Conservation (phyloP, 2,329 filamentous ascomycete genomes). For the Esteya vermicola region DNA sequence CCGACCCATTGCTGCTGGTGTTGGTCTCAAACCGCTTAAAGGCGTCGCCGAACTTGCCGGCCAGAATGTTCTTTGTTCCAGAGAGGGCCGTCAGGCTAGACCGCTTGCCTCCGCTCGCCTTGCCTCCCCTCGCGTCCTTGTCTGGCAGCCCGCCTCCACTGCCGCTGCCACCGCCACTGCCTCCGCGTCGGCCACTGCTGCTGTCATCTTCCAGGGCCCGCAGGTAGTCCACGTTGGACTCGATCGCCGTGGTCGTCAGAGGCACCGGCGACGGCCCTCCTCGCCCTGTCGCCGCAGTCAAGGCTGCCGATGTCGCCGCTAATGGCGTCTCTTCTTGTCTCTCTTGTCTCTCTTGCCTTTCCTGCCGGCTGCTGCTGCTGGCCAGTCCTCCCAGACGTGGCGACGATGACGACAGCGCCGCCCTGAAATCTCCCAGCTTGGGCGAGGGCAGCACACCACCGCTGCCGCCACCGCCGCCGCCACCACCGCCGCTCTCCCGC, state of each 20-base stretch:
- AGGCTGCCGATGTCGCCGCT: no score
- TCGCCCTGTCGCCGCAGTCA: no score
- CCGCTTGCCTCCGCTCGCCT: constrained; percentile 48
- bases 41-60: constrained; percentile 80
- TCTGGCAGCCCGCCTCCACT: constrained; percentile 12
- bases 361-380: no score
- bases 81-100: constrained; percentile 59
- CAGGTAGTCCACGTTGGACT: constrained; percentile 72
- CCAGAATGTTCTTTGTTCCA: constrained; percentile 68
- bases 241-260: constrained; percentile 51
- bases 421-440: constrained; percentile 19
- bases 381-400: constrained; percentile 28
- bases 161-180: background rate
- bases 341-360: no score
- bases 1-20: constrained; percentile 10
- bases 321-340: no score
- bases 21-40: constrained; percentile 75
- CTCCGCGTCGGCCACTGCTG: constrained; percentile 46
- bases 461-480: background rate
- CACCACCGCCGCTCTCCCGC: constrained; percentile 32
- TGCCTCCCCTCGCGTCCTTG: no score
- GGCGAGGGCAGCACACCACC: constrained; percentile 15
- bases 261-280: background rate
- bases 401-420: constrained; percentile 33
- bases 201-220: constrained; percentile 47